phyloP scores from a whole-genome alignment of 352 stramenopile species.

The Phytophthora syringae region DNA sequence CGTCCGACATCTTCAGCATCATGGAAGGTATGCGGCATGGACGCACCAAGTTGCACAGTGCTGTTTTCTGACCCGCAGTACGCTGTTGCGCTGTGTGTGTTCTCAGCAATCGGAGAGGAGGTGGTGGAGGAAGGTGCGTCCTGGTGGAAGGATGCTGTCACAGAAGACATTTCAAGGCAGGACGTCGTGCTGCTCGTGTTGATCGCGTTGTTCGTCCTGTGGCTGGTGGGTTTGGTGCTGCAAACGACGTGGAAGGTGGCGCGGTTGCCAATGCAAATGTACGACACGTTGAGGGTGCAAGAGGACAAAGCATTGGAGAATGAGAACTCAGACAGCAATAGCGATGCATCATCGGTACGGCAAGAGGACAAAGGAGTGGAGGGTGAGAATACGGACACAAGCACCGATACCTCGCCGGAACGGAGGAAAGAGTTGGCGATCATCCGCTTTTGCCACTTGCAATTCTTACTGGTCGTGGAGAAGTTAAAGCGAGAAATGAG shows the following conservation, averaged over 20 bases:
- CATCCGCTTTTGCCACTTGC: conserved; percentile 50
- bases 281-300: conserved; percentile 8
- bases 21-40: conserved; percentile 46
- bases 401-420: conserved; percentile 1
- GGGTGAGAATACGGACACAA: conserved; percentile 1
- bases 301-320: conserved; percentile 3
- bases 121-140: conserved; percentile 20
- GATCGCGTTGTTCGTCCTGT: conserved; percentile 38
- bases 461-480: conserved; percentile 50
- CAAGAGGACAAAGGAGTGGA: no score
- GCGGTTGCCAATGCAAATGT: conserved; percentile 33
- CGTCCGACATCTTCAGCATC: conserved; percentile 57
- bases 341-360: conserved; percentile 3
- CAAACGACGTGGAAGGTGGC: conserved; percentile 40
- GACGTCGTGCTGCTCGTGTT: conserved; percentile 53
- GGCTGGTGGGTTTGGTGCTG: conserved; percentile 35
- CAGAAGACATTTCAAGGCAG: conserved; percentile 49
- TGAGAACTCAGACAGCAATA: conserved; percentile 3
- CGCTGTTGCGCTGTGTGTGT: conserved; percentile 25
- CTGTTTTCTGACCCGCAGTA: conserved; percentile 27
- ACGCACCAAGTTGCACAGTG: background rate
- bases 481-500: conserved; percentile 57
- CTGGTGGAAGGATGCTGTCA: conserved; percentile 46
- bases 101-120: conserved; percentile 26
- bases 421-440: conserved; percentile 32